Evolutionary conservation across 225 moss, liverwort and hornwort genomes (phyloP).

Genomic region (Rhytidiadelphus loreus): DNA sequence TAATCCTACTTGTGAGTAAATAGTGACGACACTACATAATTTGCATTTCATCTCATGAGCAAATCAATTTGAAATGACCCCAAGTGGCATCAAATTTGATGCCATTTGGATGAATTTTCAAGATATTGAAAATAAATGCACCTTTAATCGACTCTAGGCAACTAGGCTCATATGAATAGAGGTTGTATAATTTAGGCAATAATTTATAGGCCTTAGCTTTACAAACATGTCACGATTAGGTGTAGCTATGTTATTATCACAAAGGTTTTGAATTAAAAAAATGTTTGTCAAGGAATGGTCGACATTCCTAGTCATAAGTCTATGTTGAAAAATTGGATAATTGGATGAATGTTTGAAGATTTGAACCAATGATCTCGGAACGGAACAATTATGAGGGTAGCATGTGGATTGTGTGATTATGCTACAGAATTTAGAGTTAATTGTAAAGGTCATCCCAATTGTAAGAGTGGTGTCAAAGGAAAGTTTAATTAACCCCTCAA

Average conservation of each 20-base stretch:
- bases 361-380: background rate
- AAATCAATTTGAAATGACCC: fast-evolving
- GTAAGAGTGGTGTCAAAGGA: too few species aligned
- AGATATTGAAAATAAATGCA: background rate
- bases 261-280: background rate
- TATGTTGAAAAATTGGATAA: background rate
- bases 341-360: background rate
- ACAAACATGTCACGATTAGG: background rate
- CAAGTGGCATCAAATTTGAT: background rate
- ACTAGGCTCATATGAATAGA: background rate
- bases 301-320: fast-evolving
- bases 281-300: fast-evolving
- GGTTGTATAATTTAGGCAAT: background rate
- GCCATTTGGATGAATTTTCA: background rate
- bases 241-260: background rate
- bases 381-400: fast-evolving
- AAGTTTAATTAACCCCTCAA: too few species aligned
- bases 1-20: fast-evolving
- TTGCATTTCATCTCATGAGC: fast-evolving
- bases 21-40: background rate
- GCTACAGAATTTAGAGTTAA: background rate
- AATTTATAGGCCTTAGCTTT: background rate
- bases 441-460: too few species aligned
- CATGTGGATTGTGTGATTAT: background rate
- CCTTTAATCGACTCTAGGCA: fast-evolving